These are phyloP conservation scores for Trypethelium eluteriae DNA, from an alignment of 495 filamentous ascomycete species.

Conservation along the genomic window DNA sequence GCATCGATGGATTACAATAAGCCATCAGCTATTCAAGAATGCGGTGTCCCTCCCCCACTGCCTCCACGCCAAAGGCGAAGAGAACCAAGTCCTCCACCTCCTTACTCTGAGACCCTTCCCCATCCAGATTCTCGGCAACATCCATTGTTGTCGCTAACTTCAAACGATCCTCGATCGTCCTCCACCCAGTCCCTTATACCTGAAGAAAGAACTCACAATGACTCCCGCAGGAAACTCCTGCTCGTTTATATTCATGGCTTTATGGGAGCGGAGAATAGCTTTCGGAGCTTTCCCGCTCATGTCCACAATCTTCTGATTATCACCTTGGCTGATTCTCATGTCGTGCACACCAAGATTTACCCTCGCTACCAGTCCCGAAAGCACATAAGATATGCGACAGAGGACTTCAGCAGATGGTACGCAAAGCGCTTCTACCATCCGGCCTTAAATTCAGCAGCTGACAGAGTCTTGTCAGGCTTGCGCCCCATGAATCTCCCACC, in stretches of 20 bases:
- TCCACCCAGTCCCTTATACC: conserved; percentile 58
- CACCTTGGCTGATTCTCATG: conserved; percentile 60
- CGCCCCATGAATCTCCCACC: conserved; percentile 62
- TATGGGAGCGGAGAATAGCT: conserved; percentile 82
- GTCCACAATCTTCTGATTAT: conserved; percentile 70
- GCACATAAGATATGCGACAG: conserved; percentile 60
- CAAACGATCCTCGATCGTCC: conserved; percentile 52
- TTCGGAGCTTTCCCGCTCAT: conserved; percentile 80
- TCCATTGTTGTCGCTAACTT: conserved; percentile 17
- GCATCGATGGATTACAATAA: no score
- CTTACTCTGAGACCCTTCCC: background rate
- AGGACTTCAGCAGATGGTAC: conserved; percentile 76
- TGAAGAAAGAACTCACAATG: conserved; percentile 35
- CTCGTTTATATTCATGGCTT: conserved; percentile 89
- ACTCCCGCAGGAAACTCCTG: conserved; percentile 56
- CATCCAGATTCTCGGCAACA: background rate
- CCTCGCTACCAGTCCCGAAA: conserved; percentile 81
- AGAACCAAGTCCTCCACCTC: background rate
- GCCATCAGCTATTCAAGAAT: background rate
- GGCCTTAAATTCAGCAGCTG: conserved; percentile 4
- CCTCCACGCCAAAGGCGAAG: background rate
- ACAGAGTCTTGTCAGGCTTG: conserved; percentile 46
- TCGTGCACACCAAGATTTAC: conserved; percentile 85
- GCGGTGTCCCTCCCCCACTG: background rate
- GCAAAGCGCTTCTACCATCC: conserved; percentile 6